Evolutionary conservation across 345 rosid genomes (phyloP).

Genomic region (Nephelium lappaceum): DNA sequence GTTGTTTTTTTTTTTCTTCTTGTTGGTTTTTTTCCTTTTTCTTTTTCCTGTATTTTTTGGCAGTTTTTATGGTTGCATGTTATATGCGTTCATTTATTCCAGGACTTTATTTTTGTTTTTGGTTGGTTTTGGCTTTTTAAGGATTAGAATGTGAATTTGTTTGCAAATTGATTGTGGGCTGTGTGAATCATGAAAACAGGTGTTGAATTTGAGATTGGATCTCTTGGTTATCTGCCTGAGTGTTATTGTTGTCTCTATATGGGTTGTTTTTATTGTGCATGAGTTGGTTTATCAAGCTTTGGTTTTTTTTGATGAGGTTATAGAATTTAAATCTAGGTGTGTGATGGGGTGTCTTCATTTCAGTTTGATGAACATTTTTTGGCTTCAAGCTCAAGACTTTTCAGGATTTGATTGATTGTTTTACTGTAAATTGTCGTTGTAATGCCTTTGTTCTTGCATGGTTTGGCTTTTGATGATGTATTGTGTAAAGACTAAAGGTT

Average conservation of each 20-base stretch:
- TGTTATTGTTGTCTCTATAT: not conserved
- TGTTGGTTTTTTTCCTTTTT: no score
- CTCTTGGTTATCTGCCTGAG: not conserved
- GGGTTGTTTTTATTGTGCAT: not conserved
- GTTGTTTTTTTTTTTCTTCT: slow-evolving; percentile 9
- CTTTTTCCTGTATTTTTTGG: no score
- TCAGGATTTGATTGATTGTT: not conserved
- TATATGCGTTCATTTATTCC: not conserved
- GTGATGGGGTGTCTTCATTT: not conserved
- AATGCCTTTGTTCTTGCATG: not conserved
- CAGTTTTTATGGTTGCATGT: not conserved
- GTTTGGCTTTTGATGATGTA: not conserved
- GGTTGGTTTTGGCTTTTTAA: not conserved
- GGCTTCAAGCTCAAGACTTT: slow-evolving; percentile 4
- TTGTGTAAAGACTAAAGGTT: not conserved
- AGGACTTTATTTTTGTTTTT: not conserved
- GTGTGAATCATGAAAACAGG: slow-evolving; percentile 10
- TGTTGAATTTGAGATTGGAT: slow-evolving; percentile 1
- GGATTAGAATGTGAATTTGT: not conserved
- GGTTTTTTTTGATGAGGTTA: not conserved
- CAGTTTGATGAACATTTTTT: not conserved
- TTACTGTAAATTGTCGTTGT: not conserved
- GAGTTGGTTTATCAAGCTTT: not conserved
- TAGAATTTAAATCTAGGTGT: not conserved
- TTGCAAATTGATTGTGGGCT: not conserved